Evolutionary conservation across 2,329 filamentous ascomycete species (phyloP).

Genomic region (Trichoderma brevicompactum): DNA sequence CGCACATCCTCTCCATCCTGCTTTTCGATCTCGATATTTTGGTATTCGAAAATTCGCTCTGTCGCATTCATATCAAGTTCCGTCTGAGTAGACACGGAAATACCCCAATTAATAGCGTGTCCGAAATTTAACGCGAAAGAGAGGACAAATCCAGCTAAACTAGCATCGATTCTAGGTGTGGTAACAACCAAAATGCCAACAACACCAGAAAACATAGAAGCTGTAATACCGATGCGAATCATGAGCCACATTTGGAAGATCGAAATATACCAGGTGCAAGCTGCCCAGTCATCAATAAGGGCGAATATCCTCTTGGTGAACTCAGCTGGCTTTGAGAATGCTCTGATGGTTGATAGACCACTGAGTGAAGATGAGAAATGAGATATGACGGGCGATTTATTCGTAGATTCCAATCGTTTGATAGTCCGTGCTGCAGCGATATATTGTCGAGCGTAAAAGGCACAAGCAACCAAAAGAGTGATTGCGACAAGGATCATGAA

Average conservation of each 20-base stretch:
- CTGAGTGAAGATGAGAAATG: slow-evolving; percentile 18
- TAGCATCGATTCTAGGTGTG: slow-evolving; percentile 9
- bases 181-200: slow-evolving; percentile 15
- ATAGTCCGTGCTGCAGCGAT: slow-evolving; percentile 21
- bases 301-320: slow-evolving; percentile 11
- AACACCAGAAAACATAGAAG: slow-evolving; percentile 18
- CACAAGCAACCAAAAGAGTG: not conserved
- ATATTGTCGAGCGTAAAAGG: slow-evolving; percentile 13
- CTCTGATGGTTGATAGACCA: slow-evolving; percentile 13
- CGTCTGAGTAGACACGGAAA: slow-evolving; percentile 16
- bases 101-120: slow-evolving; percentile 22
- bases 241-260: slow-evolving; percentile 22
- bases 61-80: slow-evolving; percentile 25
- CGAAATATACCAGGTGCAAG: slow-evolving; percentile 15
- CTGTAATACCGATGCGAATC: slow-evolving; percentile 18
- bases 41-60: slow-evolving; percentile 18
- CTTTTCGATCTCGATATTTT: slow-evolving; percentile 1
- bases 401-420: slow-evolving; percentile 22
- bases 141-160: slow-evolving; percentile 17
- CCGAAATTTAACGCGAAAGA: slow-evolving; percentile 19
- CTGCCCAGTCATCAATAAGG: slow-evolving; percentile 23
- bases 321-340: slow-evolving; percentile 10
- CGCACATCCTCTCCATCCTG: slow-evolving; percentile 17
- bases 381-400: slow-evolving; percentile 21
- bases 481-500: slow-evolving; percentile 22